Evolutionary conservation across 108 stramenopile genomes (phyloP).

Genomic region (Hondaea fermentalgiana): DNA sequence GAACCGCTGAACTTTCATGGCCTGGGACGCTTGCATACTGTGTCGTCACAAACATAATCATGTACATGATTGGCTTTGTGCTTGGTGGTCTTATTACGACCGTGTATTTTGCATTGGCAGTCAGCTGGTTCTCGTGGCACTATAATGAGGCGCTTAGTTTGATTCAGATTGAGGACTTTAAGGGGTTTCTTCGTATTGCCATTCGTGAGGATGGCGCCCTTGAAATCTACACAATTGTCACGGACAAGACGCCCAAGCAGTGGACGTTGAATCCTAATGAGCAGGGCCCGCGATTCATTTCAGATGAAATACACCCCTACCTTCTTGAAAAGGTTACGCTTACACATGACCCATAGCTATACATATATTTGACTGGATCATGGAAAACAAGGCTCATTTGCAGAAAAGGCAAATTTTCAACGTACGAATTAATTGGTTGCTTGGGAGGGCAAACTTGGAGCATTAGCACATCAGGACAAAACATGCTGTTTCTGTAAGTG

Average conservation of each 20-base stretch:
- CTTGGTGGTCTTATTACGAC: not conserved
- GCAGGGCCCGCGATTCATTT: not conserved
- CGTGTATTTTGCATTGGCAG: not conserved
- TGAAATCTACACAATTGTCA: not conserved
- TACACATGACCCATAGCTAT: not conserved
- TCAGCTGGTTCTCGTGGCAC: not conserved
- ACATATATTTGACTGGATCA: too few relatives aligned
- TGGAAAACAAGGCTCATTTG: too few relatives aligned
- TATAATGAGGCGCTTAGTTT: not conserved
- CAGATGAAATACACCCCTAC: not conserved
- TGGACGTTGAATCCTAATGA: not conserved
- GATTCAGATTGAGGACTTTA: constrained; percentile 13
- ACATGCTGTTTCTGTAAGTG: too few relatives aligned
- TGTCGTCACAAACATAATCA: not conserved
- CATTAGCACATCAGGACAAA: too few relatives aligned
- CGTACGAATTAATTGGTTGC: too few relatives aligned
- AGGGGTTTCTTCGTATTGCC: not conserved
- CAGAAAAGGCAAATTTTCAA: too few relatives aligned
- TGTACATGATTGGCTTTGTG: not conserved
- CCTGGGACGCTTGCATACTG: not conserved
- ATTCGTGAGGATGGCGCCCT: not conserved
- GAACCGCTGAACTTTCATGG: not conserved
- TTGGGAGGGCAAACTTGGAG: too few relatives aligned
- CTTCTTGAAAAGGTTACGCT: not conserved
- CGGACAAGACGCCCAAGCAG: not conserved